A percentile compares a stretch with the other conserved stretches of the same genome.
Conservation (phyloP, 306 rosid genomes). For the Ziziphus jujuba region DNA sequence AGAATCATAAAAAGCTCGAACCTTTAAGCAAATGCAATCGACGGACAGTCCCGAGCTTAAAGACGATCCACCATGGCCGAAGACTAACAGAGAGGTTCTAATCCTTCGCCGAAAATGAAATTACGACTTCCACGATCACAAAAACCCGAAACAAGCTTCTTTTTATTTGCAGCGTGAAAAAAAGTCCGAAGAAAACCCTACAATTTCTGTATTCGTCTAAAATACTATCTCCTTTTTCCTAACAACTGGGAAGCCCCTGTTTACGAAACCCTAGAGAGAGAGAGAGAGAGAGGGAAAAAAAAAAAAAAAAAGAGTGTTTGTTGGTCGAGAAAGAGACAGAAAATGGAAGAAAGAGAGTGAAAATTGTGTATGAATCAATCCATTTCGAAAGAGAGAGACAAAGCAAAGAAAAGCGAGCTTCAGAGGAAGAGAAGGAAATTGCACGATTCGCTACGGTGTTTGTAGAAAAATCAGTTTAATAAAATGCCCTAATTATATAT, state of each 20-base stretch:
- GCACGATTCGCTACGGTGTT: slow-evolving; percentile 19
- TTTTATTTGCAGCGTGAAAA: not conserved
- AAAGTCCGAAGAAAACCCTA: slow-evolving; percentile 32
- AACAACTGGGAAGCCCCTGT: slow-evolving; percentile 25
- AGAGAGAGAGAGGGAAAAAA: too few species aligned
- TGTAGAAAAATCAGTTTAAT: too few species aligned
- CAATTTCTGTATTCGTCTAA: not conserved
- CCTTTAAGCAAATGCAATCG: slow-evolving; percentile 46
- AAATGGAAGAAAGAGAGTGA: slow-evolving; percentile 15
- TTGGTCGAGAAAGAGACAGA: not conserved
- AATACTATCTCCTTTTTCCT: slow-evolving; percentile 1
- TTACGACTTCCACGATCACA: slow-evolving; percentile 23
- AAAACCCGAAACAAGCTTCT: slow-evolving; percentile 12
- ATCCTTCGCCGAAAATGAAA: slow-evolving; percentile 11
- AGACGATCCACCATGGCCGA: slow-evolving; percentile 20
- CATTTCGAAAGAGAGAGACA: slow-evolving; percentile 17
- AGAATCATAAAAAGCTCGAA: slow-evolving; percentile 18
- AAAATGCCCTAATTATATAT: too few species aligned
- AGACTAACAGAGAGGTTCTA: not conserved
- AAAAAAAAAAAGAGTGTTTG: not conserved
- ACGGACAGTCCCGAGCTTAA: slow-evolving; percentile 16
- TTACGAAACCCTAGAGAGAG: slow-evolving; percentile 60
- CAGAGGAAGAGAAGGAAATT: slow-evolving; percentile 14
- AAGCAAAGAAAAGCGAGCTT: not conserved
- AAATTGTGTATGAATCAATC: slow-evolving; percentile 28